These are phyloP conservation scores for Stagonosporopsis rhizophila DNA, from an alignment of 2,329 filamentous ascomycete species.

Conservation along the genomic window DNA sequence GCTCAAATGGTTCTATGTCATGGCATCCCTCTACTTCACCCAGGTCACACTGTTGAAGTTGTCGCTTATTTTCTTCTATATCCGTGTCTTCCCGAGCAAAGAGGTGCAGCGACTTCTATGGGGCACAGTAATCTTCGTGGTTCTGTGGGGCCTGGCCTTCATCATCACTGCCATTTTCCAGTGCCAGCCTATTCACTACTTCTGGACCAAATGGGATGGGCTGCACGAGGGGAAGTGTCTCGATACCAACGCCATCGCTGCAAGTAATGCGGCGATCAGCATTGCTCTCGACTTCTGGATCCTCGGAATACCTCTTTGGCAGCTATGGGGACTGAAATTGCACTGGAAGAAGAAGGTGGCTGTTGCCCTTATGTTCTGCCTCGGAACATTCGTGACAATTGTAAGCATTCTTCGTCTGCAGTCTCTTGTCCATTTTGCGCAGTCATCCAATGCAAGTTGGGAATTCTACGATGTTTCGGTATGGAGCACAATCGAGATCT, in stretches of 20 bases:
- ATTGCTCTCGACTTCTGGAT: slow-evolving; percentile 46
- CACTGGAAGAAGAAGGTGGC: slow-evolving; percentile 49
- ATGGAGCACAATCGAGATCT: slow-evolving; percentile 54
- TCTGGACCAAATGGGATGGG: slow-evolving; percentile 46
- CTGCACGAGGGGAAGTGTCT: slow-evolving; percentile 43
- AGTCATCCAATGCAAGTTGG: slow-evolving; percentile 51
- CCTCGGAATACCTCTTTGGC: slow-evolving; percentile 46
- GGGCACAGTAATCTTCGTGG: slow-evolving; percentile 36
- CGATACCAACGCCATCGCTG: slow-evolving; percentile 45
- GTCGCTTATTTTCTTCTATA: slow-evolving; percentile 41
- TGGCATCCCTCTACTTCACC: slow-evolving; percentile 46
- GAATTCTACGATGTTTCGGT: slow-evolving; percentile 51
- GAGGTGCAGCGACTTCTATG: slow-evolving; percentile 31
- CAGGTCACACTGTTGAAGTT: slow-evolving; percentile 40
- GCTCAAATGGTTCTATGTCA: slow-evolving; percentile 45
- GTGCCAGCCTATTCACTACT: slow-evolving; percentile 45
- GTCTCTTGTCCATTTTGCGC: slow-evolving; percentile 53
- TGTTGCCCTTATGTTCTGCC: slow-evolving; percentile 50
- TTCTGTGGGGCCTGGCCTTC: slow-evolving; percentile 35
- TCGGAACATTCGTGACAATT: slow-evolving; percentile 52
- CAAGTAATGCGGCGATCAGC: slow-evolving; percentile 44
- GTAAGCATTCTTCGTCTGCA: slow-evolving; percentile 54
- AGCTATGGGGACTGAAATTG: slow-evolving; percentile 44
- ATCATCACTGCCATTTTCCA: slow-evolving; percentile 40
- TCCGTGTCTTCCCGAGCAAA: slow-evolving; percentile 41